Conservation (phyloP, 2,329 filamentous ascomycete genomes). For the Cladosporium sp. region DNA sequence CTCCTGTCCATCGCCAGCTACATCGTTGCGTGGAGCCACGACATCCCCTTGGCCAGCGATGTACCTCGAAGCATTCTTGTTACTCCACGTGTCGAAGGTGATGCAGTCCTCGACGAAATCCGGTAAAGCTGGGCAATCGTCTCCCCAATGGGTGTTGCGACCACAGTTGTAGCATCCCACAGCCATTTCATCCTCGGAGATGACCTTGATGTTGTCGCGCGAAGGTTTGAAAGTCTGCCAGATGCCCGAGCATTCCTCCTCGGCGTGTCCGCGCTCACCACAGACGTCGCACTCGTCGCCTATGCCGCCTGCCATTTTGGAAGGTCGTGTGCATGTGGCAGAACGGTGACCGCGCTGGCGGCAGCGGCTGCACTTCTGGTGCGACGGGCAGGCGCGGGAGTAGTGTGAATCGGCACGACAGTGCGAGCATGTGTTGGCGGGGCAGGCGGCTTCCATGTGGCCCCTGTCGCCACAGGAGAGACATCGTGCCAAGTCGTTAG, state of each 20-base stretch:
- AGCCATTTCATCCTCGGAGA: conserved; percentile 17
- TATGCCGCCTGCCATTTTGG: conserved; percentile 12
- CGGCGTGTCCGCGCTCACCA: conserved; percentile 25
- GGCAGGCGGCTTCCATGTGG: conserved; percentile 22
- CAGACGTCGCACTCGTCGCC: conserved; percentile 26
- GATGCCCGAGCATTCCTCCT: conserved; percentile 29
- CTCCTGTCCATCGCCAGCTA: conserved; percentile 4
- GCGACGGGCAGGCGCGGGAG: conserved; percentile 20
- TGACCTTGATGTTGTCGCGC: not conserved
- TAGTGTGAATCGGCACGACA: conserved; percentile 19
- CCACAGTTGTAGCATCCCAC: conserved; percentile 28
- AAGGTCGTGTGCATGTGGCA: conserved; percentile 12
- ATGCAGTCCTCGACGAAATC: conserved; percentile 14
- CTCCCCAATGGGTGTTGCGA: conserved; percentile 23
- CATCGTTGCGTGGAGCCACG: not conserved
- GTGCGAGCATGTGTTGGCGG: conserved; percentile 19
- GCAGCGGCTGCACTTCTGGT: conserved; percentile 25
- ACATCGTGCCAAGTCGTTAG: conserved; percentile 22
- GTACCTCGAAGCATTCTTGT: conserved; percentile 11
- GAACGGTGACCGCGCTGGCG: conserved; percentile 24
- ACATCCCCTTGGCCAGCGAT: not conserved
- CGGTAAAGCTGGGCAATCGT: conserved; percentile 24
- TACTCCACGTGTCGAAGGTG: conserved; percentile 18
- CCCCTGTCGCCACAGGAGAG: conserved; percentile 23
- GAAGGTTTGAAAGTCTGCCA: conserved; percentile 23